Conservation (phyloP, 2,329 filamentous ascomycete genomes). For the Alternaria atra region DNA sequence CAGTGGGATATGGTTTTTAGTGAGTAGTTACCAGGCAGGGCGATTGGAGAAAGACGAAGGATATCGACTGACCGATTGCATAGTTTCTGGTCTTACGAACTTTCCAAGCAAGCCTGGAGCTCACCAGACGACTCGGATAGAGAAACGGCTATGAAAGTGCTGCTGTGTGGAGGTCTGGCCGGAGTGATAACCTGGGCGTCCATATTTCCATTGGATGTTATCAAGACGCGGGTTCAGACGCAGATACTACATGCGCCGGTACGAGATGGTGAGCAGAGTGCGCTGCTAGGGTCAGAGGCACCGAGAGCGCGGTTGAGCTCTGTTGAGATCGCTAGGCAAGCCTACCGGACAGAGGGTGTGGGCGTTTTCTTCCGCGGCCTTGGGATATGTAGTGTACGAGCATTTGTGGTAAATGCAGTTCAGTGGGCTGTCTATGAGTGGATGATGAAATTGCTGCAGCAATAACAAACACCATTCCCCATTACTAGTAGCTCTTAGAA, state of each 20-base stretch:
- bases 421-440: constrained; percentile 92
- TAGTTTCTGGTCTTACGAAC: constrained; percentile 90
- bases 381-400: constrained; percentile 81
- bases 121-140: constrained; percentile 56
- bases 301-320: constrained; percentile 60
- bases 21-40: constrained; percentile 48
- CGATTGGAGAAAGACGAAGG: neutral
- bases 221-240: constrained; percentile 92
- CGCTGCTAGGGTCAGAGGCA: constrained; percentile 28
- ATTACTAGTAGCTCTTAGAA: no score
- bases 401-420: constrained; percentile 93
- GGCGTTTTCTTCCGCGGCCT: constrained; percentile 84
- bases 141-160: constrained; percentile 67
- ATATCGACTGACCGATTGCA: neutral
- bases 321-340: constrained; percentile 69
- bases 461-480: constrained; percentile 4
- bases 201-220: constrained; percentile 88
- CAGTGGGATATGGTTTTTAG: constrained; percentile 96
- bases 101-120: constrained; percentile 69
- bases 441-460: constrained; percentile 68
- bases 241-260: constrained; percentile 56
- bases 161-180: constrained; percentile 87
- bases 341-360: constrained; percentile 75
- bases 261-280: constrained; percentile 26
- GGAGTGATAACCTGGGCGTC: constrained; percentile 89